phyloP scores from a whole-genome alignment of 2,329 filamentous ascomycete species.

The Ophiostoma pallidulum region DNA sequence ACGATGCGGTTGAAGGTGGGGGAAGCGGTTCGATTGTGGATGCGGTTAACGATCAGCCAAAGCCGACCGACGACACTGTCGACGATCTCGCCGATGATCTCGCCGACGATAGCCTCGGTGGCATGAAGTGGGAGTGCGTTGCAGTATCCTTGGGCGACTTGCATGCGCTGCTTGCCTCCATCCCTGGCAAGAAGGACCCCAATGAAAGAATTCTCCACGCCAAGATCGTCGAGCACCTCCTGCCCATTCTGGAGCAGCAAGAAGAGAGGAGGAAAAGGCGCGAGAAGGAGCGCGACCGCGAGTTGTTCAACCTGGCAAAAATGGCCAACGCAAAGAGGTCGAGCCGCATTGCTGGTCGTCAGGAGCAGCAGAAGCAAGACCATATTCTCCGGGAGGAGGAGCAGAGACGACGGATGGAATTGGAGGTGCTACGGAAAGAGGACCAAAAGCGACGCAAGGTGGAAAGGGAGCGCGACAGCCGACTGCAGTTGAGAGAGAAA shows the following conservation, averaged over 20 bases:
- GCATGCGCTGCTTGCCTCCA: constrained; percentile 55
- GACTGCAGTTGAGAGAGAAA: constrained; percentile 75
- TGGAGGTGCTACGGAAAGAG: constrained; percentile 56
- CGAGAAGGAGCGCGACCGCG: constrained; percentile 60
- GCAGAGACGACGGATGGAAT: constrained; percentile 53
- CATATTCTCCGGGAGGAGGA: constrained; percentile 63
- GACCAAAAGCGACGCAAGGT: constrained; percentile 49
- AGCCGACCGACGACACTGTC: constrained; percentile 25
- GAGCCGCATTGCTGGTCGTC: constrained; percentile 73
- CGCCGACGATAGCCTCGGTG: constrained; percentile 56
- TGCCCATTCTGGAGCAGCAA: constrained; percentile 76
- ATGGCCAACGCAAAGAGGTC: constrained; percentile 92
- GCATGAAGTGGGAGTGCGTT: constrained; percentile 83
- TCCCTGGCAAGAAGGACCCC: constrained; percentile 67
- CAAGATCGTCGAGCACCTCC: constrained; percentile 64
- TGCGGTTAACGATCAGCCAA: constrained; percentile 14
- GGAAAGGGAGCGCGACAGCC: constrained; percentile 66
- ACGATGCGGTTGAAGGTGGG: constrained; percentile 29
- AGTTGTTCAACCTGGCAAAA: constrained; percentile 72
- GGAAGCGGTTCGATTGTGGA: constrained; percentile 25
- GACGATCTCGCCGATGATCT: constrained; percentile 19
- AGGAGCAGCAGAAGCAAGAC: constrained; percentile 67
- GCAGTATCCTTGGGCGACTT: constrained; percentile 76
- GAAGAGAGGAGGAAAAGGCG: constrained; percentile 65
- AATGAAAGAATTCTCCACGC: constrained; percentile 74